phyloP scores from a whole-genome alignment of 2,329 filamentous ascomycete species.

The Aspergillus sp. region DNA sequence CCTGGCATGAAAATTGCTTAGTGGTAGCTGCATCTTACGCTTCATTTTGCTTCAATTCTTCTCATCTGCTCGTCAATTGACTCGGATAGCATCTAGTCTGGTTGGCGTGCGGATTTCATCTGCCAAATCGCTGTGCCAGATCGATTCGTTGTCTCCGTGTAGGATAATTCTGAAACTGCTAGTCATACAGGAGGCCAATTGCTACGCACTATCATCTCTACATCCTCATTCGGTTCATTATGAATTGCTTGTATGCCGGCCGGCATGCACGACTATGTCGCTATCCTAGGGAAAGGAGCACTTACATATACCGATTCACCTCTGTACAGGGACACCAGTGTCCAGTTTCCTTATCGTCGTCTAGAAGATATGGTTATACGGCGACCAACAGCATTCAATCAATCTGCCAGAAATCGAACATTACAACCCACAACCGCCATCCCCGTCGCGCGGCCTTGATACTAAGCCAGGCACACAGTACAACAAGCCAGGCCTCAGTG shows the following conservation, averaged over 20 bases:
- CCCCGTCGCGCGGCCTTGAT: not conserved
- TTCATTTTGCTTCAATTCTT: not conserved
- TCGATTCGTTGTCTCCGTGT: not conserved
- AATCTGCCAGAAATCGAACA: not conserved
- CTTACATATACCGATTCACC: not conserved
- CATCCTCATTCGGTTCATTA: not conserved
- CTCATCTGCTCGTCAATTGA: not conserved
- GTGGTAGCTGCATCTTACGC: not conserved
- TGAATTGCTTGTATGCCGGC: not conserved
- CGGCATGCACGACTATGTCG: not conserved
- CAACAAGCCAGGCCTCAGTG: slow-evolving; percentile 15
- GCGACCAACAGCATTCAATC: not conserved
- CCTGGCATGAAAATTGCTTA: not conserved
- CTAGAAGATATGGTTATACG: not conserved
- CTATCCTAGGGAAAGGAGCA: not conserved
- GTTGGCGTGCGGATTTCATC: not conserved
- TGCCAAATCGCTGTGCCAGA: not conserved
- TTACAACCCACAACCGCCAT: not conserved
- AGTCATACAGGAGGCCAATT: not conserved
- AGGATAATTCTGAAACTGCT: not conserved
- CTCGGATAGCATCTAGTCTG: not conserved
- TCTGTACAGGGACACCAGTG: not conserved
- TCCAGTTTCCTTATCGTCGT: not conserved
- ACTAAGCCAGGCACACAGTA: not conserved
- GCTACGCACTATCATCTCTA: not conserved